A percentile compares a stretch with the other conserved stretches of the same genome.
These are phyloP conservation scores for Yarrowia sp. DNA, from an alignment of 805 yeast species.

Conservation along the genomic window DNA sequence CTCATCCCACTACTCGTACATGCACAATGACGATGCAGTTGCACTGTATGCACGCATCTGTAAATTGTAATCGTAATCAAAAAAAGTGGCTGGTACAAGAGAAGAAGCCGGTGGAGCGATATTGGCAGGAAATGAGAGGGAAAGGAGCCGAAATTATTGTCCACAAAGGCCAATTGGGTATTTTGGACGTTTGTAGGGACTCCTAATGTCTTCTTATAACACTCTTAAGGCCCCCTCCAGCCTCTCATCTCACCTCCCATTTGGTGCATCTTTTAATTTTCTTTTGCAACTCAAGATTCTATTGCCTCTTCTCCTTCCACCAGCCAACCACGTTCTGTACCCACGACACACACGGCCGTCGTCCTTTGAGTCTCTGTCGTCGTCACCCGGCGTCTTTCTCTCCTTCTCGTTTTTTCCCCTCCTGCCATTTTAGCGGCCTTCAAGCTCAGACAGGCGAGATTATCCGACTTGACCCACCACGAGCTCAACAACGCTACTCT, in stretches of 20 bases:
- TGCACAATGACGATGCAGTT: conserved; percentile 12
- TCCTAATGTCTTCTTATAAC: background rate
- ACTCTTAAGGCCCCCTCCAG: background rate
- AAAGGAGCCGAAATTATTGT: no score
- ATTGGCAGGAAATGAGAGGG: background rate
- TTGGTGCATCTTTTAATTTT: background rate
- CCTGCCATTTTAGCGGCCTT: background rate
- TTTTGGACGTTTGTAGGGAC: no score
- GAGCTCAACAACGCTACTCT: conserved; percentile 19
- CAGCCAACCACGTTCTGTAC: conserved; percentile 7
- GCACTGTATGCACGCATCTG: conserved; percentile 8
- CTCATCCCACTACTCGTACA: no score
- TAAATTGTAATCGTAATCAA: background rate
- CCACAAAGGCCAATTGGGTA: background rate
- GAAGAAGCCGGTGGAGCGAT: background rate
- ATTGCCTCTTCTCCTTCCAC: conserved; percentile 12
- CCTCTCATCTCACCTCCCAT: background rate
- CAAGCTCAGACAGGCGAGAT: no score
- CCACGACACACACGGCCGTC: background rate
- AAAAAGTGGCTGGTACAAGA: background rate
- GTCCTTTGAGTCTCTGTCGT: no score
- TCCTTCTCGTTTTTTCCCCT: background rate
- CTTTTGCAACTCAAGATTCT: background rate
- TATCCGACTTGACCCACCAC: background rate
- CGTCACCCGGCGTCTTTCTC: no score